Percentiles rank a stretch among this genome's conserved stretches.
Conservation (phyloP, 2,329 filamentous ascomycete species). For the Exophiala calicioides region DNA sequence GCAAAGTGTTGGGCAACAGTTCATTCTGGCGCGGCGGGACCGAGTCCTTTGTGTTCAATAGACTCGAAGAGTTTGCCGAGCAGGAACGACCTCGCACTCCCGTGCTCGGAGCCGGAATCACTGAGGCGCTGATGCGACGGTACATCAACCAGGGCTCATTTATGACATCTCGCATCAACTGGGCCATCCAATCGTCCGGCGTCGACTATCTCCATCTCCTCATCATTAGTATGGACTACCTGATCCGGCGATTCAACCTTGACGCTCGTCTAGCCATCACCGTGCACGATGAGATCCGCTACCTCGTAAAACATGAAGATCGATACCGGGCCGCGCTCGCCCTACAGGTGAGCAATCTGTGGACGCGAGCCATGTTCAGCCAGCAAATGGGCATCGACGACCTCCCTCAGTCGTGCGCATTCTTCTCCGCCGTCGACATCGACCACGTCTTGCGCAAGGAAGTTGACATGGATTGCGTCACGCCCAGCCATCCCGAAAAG, state of each 20-base stretch:
- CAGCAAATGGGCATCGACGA: slow-evolving; percentile 97
- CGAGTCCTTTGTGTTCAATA: slow-evolving; percentile 98
- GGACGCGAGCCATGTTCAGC: slow-evolving; percentile 96
- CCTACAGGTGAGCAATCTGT: slow-evolving; percentile 88
- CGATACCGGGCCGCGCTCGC: slow-evolving; percentile 90
- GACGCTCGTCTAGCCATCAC: slow-evolving; percentile 85
- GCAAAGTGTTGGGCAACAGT: slow-evolving; percentile 66
- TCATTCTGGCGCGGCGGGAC: slow-evolving; percentile 95
- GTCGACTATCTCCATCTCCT: slow-evolving; percentile 96
- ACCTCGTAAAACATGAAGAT: slow-evolving; percentile 81
- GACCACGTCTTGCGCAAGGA: slow-evolving; percentile 96
- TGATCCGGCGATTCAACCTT: slow-evolving; percentile 81
- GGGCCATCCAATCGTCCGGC: slow-evolving; percentile 96
- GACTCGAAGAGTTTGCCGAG: slow-evolving; percentile 94
- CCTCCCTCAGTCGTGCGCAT: slow-evolving; percentile 89
- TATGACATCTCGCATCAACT: slow-evolving; percentile 95
- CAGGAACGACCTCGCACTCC: slow-evolving; percentile 89
- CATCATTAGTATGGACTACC: slow-evolving; percentile 91
- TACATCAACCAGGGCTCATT: slow-evolving; percentile 88
- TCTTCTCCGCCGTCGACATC: slow-evolving; percentile 93
- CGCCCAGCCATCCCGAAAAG: slow-evolving; percentile 75
- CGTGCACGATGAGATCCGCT: slow-evolving; percentile 96
- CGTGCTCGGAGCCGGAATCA: slow-evolving; percentile 91
- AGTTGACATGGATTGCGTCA: slow-evolving; percentile 96
- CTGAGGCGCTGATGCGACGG: slow-evolving; percentile 85